A percentile compares a stretch with the other conserved stretches of the same genome.
Conservation (phyloP, 2,329 filamentous ascomycete species). For the Apiospora sp. region DNA sequence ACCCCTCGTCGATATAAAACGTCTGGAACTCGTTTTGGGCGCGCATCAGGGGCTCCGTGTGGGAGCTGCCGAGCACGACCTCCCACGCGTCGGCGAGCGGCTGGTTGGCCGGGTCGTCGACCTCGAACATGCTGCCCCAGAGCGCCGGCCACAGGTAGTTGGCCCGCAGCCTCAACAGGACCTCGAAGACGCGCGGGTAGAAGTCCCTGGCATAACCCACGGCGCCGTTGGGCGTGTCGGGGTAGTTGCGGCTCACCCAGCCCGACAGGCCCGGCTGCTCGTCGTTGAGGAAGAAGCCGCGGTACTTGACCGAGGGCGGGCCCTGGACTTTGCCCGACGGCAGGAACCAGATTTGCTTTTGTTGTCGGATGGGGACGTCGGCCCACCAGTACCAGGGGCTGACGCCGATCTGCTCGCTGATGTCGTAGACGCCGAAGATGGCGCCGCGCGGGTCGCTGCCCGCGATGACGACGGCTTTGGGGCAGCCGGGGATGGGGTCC, state of each 20-base stretch:
- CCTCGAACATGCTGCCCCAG: conserved; percentile 76
- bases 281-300: conserved; percentile 76
- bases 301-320: conserved; percentile 70
- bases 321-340: conserved; percentile 62
- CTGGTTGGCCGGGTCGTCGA: conserved; percentile 74
- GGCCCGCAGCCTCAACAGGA: conserved; percentile 72
- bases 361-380: conserved; percentile 63
- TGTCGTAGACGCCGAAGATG: conserved; percentile 75
- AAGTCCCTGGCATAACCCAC: conserved; percentile 66
- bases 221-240: conserved; percentile 51
- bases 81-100: conserved; percentile 76
- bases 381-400: conserved; percentile 76
- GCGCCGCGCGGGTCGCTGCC: conserved; percentile 65
- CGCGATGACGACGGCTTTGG: conserved; percentile 70
- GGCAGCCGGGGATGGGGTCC: conserved; percentile 62
- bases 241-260: conserved; percentile 61
- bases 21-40: conserved; percentile 64
- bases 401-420: conserved; percentile 78
- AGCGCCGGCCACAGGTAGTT: conserved; percentile 80
- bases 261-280: conserved; percentile 73
- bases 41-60: conserved; percentile 76
- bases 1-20: conserved; percentile 51
- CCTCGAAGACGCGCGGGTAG: conserved; percentile 74
- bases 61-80: conserved; percentile 75
- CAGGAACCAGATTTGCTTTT: conserved; percentile 62